Evolutionary conservation across 352 stramenopile genomes (phyloP).

Genomic region (Globisporangium recalcitrans): DNA sequence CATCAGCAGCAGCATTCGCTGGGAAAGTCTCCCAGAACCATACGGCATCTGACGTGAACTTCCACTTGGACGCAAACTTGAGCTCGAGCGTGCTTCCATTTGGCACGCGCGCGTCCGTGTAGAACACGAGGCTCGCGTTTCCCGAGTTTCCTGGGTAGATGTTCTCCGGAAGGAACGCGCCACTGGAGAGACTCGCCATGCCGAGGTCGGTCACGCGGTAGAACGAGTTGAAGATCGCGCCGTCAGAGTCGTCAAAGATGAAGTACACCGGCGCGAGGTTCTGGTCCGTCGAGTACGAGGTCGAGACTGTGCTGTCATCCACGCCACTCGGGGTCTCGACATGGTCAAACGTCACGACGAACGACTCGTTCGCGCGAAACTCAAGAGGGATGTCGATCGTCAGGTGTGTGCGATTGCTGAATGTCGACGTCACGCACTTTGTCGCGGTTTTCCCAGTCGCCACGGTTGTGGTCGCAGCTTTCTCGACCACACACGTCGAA

Average conservation of each 20-base stretch:
- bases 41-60: slow-evolving; percentile 37
- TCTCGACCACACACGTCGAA: slow-evolving; percentile 41
- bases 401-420: slow-evolving; percentile 54
- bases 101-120: slow-evolving; percentile 55
- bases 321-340: slow-evolving; percentile 59
- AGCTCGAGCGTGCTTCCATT: slow-evolving; percentile 45
- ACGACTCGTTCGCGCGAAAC: slow-evolving; percentile 54
- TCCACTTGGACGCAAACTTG: slow-evolving; percentile 59
- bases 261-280: slow-evolving; percentile 76
- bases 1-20: slow-evolving; percentile 13
- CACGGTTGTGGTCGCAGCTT: slow-evolving; percentile 6
- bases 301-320: slow-evolving; percentile 31
- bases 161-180: slow-evolving; percentile 77
- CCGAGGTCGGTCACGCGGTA: slow-evolving; percentile 45
- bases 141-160: slow-evolving; percentile 80
- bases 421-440: slow-evolving; percentile 42
- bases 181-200: slow-evolving; percentile 48
- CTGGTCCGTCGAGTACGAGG: slow-evolving; percentile 39
- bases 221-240: slow-evolving; percentile 68
- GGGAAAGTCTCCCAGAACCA: slow-evolving; percentile 51
- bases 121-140: slow-evolving; percentile 75
- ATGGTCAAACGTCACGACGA: slow-evolving; percentile 58
- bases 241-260: slow-evolving; percentile 56
- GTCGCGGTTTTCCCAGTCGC: slow-evolving; percentile 24
- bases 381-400: slow-evolving; percentile 52